These are phyloP conservation scores for Dovyalis caffra DNA, from an alignment of 345 rosid genomes.

Conservation along the genomic window DNA sequence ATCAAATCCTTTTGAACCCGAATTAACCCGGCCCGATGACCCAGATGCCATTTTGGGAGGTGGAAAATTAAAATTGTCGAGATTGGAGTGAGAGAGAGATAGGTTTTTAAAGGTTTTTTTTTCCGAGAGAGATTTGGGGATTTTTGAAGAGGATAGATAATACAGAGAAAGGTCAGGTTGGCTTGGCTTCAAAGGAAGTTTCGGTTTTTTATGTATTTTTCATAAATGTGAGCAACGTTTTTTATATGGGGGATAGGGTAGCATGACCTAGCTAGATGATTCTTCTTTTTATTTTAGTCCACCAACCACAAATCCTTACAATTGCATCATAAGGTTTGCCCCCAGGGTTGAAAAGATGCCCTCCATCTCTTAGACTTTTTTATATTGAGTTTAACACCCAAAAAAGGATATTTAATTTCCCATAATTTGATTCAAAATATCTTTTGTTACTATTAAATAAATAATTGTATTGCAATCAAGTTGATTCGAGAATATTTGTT, in stretches of 20 bases:
- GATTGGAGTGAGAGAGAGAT: neutral
- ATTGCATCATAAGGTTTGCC: neutral
- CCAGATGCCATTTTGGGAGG: slow-evolving; percentile 79
- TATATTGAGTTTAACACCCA: too few relatives aligned
- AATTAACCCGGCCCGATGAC: slow-evolving; percentile 62
- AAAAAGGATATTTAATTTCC: too few relatives aligned
- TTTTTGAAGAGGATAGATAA: neutral
- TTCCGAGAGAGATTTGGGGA: neutral
- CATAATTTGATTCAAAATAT: too few relatives aligned
- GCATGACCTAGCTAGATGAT: neutral
- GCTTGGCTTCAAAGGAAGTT: neutral
- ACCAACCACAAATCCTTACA: neutral
- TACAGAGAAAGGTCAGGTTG: neutral
- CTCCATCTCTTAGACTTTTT: too few relatives aligned
- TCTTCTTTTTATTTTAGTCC: neutral
- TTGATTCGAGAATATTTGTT: too few relatives aligned
- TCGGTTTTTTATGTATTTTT: neutral
- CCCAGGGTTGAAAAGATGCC: too few relatives aligned
- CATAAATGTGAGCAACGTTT: slow-evolving; percentile 4
- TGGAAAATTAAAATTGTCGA: neutral
- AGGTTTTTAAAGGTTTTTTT: neutral
- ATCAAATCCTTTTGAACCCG: slow-evolving; percentile 83
- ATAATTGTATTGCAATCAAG: too few relatives aligned
- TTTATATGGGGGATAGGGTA: slow-evolving; percentile 14
- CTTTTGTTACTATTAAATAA: too few relatives aligned